Conservation (phyloP, 148 eudicot genomes). For the Dianthus caryophyllus region DNA sequence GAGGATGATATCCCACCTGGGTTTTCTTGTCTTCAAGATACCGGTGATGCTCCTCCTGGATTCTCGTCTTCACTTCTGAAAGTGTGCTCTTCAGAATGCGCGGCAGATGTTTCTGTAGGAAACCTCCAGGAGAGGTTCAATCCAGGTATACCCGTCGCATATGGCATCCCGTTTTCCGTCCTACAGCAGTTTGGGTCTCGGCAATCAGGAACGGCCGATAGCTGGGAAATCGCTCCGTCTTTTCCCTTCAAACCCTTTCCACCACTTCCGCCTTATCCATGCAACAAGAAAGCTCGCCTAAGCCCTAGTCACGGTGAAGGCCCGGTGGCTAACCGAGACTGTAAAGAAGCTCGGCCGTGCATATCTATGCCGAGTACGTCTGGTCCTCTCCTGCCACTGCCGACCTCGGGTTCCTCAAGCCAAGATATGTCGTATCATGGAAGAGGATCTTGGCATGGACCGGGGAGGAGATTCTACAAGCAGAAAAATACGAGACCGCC, state of each 20-base stretch:
- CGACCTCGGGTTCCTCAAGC: constrained; percentile 21
- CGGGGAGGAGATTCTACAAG: constrained; percentile 47
- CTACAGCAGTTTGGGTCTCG: constrained; percentile 53
- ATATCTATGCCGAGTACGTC: constrained; percentile 43
- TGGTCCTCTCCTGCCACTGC: constrained; percentile 14
- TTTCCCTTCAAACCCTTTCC: constrained; percentile 79
- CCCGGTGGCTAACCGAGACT: constrained; percentile 9
- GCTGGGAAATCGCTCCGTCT: constrained; percentile 72
- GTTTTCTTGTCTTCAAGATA: constrained; percentile 25
- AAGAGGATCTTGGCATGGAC: constrained; percentile 25
- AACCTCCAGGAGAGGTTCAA: constrained; percentile 46
- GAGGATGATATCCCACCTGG: constrained; percentile 52
- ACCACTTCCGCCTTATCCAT: constrained; percentile 66
- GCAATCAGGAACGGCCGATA: constrained; percentile 29
- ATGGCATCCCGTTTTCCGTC: constrained; percentile 56
- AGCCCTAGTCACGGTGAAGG: constrained; percentile 15
- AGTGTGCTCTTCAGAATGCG: constrained; percentile 15
- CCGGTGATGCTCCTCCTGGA: constrained; percentile 49
- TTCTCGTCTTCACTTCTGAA: constrained; percentile 31
- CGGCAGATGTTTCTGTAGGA: constrained; percentile 36
- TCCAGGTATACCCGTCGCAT: constrained; percentile 50
- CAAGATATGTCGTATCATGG: constrained; percentile 28
- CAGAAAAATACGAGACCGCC: constrained; percentile 57
- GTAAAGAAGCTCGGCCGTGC: constrained; percentile 23
- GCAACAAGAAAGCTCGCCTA: constrained; percentile 18